A percentile compares a stretch with the other conserved stretches of the same genome.
These are phyloP conservation scores for Fusarium sp. DNA, from an alignment of 2,329 filamentous ascomycete genomes.

Conservation along the genomic window DNA sequence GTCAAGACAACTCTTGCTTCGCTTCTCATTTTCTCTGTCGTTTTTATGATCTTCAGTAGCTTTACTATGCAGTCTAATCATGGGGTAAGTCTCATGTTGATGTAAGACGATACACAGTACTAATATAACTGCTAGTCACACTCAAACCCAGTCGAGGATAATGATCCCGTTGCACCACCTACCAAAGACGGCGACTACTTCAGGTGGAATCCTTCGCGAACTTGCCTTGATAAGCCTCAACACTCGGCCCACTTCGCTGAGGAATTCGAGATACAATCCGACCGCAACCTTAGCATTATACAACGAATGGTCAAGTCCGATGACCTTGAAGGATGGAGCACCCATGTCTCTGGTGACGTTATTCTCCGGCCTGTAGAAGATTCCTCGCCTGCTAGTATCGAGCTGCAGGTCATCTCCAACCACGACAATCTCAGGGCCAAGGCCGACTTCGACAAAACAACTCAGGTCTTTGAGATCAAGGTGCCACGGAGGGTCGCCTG, in stretches of 20 bases:
- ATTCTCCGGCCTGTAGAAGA: slow-evolving; percentile 51
- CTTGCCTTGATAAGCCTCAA: slow-evolving; percentile 37
- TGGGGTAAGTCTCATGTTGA: slow-evolving; percentile 40
- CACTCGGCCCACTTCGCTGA: background rate
- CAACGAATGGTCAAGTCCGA: slow-evolving; percentile 46
- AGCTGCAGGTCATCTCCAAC: slow-evolving; percentile 57
- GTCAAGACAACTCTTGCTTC: slow-evolving; percentile 44
- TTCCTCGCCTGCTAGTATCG: slow-evolving; percentile 48
- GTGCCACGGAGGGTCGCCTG: slow-evolving; percentile 49
- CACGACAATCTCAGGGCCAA: slow-evolving; percentile 50
- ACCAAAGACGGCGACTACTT: slow-evolving; percentile 33
- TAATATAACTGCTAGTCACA: slow-evolving; percentile 17
- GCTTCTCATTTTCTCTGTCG: slow-evolving; percentile 46
- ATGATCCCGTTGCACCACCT: slow-evolving; percentile 38
- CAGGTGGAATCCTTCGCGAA: slow-evolving; percentile 37
- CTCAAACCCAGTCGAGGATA: slow-evolving; percentile 28
- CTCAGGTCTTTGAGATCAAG: slow-evolving; percentile 51
- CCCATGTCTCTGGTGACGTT: slow-evolving; percentile 56
- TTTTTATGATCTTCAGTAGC: slow-evolving; percentile 41
- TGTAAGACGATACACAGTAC: background rate
- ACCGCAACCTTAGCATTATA: slow-evolving; percentile 50
- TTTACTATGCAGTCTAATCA: slow-evolving; percentile 19
- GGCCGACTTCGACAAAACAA: slow-evolving; percentile 44
- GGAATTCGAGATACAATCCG: slow-evolving; percentile 43
- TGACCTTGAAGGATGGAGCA: slow-evolving; percentile 34